A percentile compares a stretch with the other conserved stretches of the same genome.
Conservation (phyloP, 192 early-diverging fungal species). For the Podila clonocystis region DNA sequence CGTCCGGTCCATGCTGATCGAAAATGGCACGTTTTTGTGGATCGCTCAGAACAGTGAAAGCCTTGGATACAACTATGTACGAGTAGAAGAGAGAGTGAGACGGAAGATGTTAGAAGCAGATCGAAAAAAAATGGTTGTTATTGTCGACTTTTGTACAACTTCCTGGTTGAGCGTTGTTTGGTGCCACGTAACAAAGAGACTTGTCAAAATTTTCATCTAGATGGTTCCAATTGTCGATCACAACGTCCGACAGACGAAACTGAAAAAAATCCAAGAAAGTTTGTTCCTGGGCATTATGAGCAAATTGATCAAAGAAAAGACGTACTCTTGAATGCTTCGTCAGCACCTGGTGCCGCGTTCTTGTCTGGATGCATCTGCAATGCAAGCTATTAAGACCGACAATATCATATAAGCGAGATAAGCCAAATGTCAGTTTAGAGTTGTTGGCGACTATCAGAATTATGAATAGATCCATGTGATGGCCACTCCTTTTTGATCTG, state of each 20-base stretch:
- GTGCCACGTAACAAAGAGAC: too few relatives aligned
- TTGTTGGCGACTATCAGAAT: neutral
- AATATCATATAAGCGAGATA: neutral
- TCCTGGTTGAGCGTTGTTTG: too few relatives aligned
- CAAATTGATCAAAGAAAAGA: too few relatives aligned
- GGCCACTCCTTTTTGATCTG: neutral
- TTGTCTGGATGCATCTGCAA: slow-evolving; percentile 97
- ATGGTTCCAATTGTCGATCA: too few relatives aligned
- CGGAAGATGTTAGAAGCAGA: neutral
- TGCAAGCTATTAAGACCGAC: slow-evolving; percentile 67
- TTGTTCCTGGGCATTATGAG: too few relatives aligned
- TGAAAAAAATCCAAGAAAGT: too few relatives aligned
- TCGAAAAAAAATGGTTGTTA: neutral
- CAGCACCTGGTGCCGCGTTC: slow-evolving; percentile 93
- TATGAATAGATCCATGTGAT: too few relatives aligned
- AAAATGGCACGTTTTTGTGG: slow-evolving; percentile 85
- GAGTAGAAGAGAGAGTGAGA: neutral
- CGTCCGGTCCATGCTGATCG: slow-evolving; percentile 86
- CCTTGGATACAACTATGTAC: slow-evolving; percentile 83
- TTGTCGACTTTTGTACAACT: neutral
- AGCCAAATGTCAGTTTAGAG: neutral
- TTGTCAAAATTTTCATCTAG: too few relatives aligned
- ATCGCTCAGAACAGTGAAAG: slow-evolving; percentile 90
- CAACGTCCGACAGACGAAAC: too few relatives aligned
- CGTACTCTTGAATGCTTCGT: slow-evolving; percentile 94